phyloP scores from a whole-genome alignment of 768 basidiomycete species.

The Boletus subparvulus region DNA sequence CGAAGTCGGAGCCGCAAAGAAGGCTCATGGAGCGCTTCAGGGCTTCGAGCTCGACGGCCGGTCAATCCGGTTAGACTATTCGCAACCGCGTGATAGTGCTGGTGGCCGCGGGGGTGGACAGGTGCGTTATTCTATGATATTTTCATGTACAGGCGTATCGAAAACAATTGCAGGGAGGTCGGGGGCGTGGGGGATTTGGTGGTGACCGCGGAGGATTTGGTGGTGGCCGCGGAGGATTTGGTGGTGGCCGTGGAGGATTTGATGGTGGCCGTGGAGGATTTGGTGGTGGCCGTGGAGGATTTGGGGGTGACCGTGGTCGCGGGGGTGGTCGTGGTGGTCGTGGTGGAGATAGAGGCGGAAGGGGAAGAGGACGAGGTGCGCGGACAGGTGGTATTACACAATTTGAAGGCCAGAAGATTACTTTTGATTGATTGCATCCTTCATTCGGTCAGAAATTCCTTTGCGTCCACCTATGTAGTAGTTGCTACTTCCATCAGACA shows the following conservation, averaged over 20 bases:
- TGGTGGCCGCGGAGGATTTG: constrained; percentile 34
- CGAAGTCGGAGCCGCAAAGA: constrained; percentile 74
- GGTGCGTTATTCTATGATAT: constrained; percentile 32
- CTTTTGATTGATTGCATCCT: constrained; percentile 35
- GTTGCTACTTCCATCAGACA: not conserved
- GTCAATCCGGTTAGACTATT: constrained; percentile 78
- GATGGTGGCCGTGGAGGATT: constrained; percentile 35
- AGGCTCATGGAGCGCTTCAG: constrained; percentile 67
- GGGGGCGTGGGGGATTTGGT: constrained; percentile 29
- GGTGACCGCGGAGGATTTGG: constrained; percentile 33
- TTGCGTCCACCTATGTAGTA: not conserved
- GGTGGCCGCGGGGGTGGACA: constrained; percentile 52
- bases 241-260: constrained; percentile 10
- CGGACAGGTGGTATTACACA: constrained; percentile 54
- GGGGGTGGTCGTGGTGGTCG: constrained; percentile 45
- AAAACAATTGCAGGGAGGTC: constrained; percentile 23
- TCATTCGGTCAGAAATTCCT: not conserved
- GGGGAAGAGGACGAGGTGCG: constrained; percentile 39
- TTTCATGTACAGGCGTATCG: not conserved
- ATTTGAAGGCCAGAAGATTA: constrained; percentile 53
- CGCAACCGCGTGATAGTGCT: constrained; percentile 70
- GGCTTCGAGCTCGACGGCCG: constrained; percentile 84
- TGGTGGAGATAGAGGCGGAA: constrained; percentile 37
- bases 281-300: constrained; percentile 31
- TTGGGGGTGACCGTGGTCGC: constrained; percentile 41